A percentile compares a stretch with the other conserved stretches of the same genome.
Evolutionary conservation across 257 asterid genomes (phyloP).

Genomic region (Leptodermis oblonga): DNA sequence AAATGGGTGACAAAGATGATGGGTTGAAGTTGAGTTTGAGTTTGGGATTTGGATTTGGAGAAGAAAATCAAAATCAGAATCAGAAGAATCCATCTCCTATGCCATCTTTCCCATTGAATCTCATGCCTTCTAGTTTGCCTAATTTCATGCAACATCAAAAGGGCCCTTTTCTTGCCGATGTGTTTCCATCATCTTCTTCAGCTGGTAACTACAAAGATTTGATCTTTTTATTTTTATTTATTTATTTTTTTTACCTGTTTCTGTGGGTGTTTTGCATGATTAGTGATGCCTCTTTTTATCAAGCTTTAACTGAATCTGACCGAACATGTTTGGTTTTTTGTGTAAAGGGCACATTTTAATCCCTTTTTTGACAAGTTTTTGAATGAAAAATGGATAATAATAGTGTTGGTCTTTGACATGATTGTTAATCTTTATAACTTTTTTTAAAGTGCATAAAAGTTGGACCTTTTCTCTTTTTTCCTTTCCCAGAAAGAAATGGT

Average conservation of each 20-base stretch:
- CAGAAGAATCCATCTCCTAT: constrained; percentile 7
- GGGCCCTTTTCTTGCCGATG: constrained; percentile 26
- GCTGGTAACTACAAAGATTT: constrained; percentile 36
- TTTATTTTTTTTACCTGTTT: too few species aligned
- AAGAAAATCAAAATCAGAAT: not conserved
- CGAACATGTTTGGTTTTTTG: constrained; percentile 8
- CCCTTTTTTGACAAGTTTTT: constrained; percentile 8
- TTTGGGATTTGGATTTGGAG: constrained; percentile 45
- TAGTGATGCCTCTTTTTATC: not conserved
- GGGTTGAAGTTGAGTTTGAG: constrained; percentile 65
- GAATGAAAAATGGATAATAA: not conserved
- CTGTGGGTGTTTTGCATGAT: not conserved
- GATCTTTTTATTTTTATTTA: not conserved
- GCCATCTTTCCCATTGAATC: constrained; percentile 45
- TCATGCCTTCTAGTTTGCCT: constrained; percentile 44
- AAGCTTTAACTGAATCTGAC: constrained; percentile 1
- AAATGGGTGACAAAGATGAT: constrained; percentile 58
- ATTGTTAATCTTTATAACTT: too few species aligned
- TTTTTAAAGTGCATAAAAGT: not conserved
- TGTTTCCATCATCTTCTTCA: constrained; percentile 37
- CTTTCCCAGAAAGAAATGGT: constrained; percentile 37
- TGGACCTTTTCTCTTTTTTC: not conserved
- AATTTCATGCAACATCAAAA: constrained; percentile 29
- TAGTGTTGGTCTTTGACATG: not conserved
- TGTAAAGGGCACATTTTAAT: not conserved